Evolutionary conservation across 2,329 filamentous ascomycete species (phyloP), one percentile per base, ranked within the genome.

Genomic region (Cordyceps farinosa): DNA sequence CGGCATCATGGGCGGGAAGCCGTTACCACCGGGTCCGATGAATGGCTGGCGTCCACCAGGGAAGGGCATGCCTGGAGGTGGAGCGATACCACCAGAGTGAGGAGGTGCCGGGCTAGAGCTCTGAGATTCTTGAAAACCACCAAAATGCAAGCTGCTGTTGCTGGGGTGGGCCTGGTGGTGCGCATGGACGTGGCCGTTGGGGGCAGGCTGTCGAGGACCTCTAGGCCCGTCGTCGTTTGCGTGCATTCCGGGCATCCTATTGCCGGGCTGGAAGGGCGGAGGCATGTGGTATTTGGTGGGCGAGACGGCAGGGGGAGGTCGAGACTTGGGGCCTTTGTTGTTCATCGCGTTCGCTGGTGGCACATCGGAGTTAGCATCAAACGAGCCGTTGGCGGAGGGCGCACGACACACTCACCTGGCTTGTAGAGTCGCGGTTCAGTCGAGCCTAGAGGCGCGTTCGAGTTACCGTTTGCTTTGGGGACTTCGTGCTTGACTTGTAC

Each of bases 21-120:
- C 74, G 66, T 75, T 75, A 40, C 68, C 67, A 61, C 69, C 68
- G 64, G 67, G 72, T 29, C 66, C 69, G 69, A 74, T 75, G 65
- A 72, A 75, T 60, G 73, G 70, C 45, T 73, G 70, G 51, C 71
- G 73, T 34, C 73, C 74, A 60, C 75, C 72, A 6, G 70, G 71
- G 6, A 70, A 68, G 10, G 75, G 67, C 67, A 80, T 76, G 8
- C 78, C 77, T n/a, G 82, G 80, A 47, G 82, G 82, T 55, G 80
- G 79, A 52, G 79, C 79, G 59, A 81, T 79, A 61, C 76, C 78
- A 40, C 76, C 78, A 15, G 79, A 79, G 52, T 74, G 77, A 59
- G 82, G 83, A 48, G 80, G 80, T 27, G 77, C 82, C 1, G 86
- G 86, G 5, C 86, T 88, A 1, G 85, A 83, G 60, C 78, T 81